Conservation (phyloP, 495 filamentous ascomycete species). For the Letharia lupina region DNA sequence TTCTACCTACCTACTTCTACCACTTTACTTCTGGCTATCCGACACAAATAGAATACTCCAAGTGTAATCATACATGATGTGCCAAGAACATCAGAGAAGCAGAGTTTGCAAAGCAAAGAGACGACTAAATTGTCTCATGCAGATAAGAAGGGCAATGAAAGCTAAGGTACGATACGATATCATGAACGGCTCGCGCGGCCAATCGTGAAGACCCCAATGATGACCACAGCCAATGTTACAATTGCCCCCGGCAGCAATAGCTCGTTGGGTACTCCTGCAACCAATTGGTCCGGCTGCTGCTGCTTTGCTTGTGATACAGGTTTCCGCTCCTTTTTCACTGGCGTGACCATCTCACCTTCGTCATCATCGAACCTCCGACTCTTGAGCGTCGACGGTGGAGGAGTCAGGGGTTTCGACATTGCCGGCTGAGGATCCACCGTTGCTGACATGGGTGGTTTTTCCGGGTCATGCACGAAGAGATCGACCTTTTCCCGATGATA, state of each 20-base stretch:
- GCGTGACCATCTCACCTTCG: conserved; percentile 56
- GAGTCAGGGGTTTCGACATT: conserved; percentile 45
- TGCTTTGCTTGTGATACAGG: conserved; percentile 37
- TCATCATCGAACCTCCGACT: conserved; percentile 53
- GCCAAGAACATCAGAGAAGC: not conserved
- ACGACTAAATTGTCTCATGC: not conserved
- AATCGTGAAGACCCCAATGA: conserved; percentile 87
- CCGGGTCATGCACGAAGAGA: conserved; percentile 90
- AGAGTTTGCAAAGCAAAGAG: not conserved
- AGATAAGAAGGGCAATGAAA: not conserved
- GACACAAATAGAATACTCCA: not conserved
- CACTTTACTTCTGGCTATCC: not conserved
- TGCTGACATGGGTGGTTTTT: conserved; percentile 64
- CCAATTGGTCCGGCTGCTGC: conserved; percentile 57
- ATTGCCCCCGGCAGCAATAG: conserved; percentile 88
- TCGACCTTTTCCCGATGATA: conserved; percentile 85
- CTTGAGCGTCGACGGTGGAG: conserved; percentile 48
- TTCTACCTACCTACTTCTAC: not conserved
- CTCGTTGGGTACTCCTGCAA: conserved; percentile 91
- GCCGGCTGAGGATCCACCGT: conserved; percentile 60
- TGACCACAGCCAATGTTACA: conserved; percentile 87
- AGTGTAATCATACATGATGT: not conserved
- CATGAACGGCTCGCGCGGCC: conserved; percentile 54
- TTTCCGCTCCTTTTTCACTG: conserved; percentile 34
- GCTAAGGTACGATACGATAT: not conserved